phyloP scores from a whole-genome alignment of 257 asterid genomes.

The Thymus quinquecostatus region DNA sequence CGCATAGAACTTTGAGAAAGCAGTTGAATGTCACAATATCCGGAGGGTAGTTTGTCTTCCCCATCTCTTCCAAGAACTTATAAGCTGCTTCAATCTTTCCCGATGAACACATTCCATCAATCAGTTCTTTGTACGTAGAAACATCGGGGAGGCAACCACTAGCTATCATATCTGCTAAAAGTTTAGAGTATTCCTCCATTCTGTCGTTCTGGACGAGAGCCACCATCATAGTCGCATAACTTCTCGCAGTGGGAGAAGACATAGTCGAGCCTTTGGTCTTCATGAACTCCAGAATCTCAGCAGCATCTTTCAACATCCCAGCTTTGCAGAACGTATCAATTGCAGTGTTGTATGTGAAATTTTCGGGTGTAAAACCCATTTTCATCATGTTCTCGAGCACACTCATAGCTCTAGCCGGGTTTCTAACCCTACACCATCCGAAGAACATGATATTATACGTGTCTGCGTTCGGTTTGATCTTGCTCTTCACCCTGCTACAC shows the following conservation, averaged over 20 bases:
- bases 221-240: conserved; percentile 72
- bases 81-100: conserved; percentile 84
- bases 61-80: conserved; percentile 82
- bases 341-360: conserved; percentile 81
- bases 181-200: conserved; percentile 66
- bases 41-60: conserved; percentile 79
- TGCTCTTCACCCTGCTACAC: conserved; percentile 60
- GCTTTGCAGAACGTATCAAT: conserved; percentile 86
- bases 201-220: conserved; percentile 70
- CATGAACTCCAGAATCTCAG: conserved; percentile 78
- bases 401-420: conserved; percentile 70
- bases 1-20: conserved; percentile 83
- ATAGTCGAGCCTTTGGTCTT: conserved; percentile 68
- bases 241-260: conserved; percentile 93
- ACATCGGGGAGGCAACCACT: conserved; percentile 94
- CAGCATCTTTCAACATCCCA: conserved; percentile 83
- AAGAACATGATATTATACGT: conserved; percentile 83
- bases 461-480: conserved; percentile 73
- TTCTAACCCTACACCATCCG: conserved; percentile 90
- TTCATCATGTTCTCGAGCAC: conserved; percentile 79
- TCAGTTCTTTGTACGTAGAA: conserved; percentile 79
- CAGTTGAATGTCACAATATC: conserved; percentile 92
- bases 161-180: conserved; percentile 65
- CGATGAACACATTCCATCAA: conserved; percentile 72
- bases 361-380: conserved; percentile 72